Conservation (phyloP, 2,329 filamentous ascomycete genomes). For the Beauveria sp. region DNA sequence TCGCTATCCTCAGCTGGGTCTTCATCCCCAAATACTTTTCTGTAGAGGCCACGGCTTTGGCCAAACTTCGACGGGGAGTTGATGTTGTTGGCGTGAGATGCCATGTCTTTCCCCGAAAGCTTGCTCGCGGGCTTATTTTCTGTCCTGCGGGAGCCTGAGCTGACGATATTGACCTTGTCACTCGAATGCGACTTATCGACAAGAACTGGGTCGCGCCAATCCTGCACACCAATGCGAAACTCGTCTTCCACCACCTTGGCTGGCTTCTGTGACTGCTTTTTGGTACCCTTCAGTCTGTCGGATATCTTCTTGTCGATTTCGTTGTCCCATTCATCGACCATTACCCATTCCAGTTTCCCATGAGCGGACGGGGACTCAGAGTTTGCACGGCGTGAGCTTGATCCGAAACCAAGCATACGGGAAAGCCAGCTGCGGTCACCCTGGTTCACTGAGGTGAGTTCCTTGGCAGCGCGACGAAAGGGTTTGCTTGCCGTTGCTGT, state of each 20-base stretch:
- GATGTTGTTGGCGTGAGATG: background rate
- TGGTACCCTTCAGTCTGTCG: slow-evolving; percentile 33
- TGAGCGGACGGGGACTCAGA: slow-evolving; percentile 61
- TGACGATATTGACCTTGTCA: slow-evolving; percentile 12
- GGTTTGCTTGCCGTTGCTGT: slow-evolving; percentile 18
- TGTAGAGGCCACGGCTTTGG: slow-evolving; percentile 30
- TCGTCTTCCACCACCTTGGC: slow-evolving; percentile 41
- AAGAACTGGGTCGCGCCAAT: slow-evolving; percentile 71
- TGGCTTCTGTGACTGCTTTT: slow-evolving; percentile 21
- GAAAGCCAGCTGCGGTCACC: slow-evolving; percentile 35
- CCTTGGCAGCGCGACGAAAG: slow-evolving; percentile 20
- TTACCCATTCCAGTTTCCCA: slow-evolving; percentile 66
- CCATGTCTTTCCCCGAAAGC: background rate
- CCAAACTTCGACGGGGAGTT: slow-evolving; percentile 13
- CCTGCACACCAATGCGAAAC: slow-evolving; percentile 78
- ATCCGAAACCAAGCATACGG: slow-evolving; percentile 31
- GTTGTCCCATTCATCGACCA: slow-evolving; percentile 59
- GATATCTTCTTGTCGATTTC: slow-evolving; percentile 37
- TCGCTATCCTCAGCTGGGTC: slow-evolving; percentile 16
- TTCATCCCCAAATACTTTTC: slow-evolving; percentile 43
- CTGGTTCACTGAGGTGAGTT: slow-evolving; percentile 13
- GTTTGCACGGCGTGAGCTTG: slow-evolving; percentile 22
- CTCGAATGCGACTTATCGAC: slow-evolving; percentile 20
- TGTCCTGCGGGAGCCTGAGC: background rate
- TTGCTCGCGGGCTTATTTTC: slow-evolving; percentile 10